These are phyloP conservation scores for Sphaerulina vaccinii DNA, from an alignment of 2,329 filamentous ascomycete species.

Conservation along the genomic window DNA sequence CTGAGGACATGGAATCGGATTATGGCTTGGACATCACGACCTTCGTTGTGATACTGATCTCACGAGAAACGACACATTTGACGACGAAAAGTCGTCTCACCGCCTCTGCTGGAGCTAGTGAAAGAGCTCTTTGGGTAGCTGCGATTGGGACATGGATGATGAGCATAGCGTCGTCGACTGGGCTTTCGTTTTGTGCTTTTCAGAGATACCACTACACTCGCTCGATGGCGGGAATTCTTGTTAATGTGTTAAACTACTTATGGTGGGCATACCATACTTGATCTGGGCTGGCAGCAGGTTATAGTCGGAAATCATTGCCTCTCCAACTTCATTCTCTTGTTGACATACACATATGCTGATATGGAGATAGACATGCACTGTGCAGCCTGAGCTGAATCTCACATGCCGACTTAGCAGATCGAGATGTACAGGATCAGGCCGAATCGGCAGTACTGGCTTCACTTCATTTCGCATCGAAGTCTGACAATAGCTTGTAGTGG, in stretches of 20 bases:
- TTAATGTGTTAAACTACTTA: constrained; percentile 15
- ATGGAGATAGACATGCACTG: not conserved
- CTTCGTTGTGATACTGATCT: not conserved
- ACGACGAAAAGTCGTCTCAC: not conserved
- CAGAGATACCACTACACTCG: constrained; percentile 21
- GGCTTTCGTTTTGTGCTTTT: constrained; percentile 14
- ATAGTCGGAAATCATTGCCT: not conserved
- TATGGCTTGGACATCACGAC: not conserved
- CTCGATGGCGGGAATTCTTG: constrained; percentile 8
- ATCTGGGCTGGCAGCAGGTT: not conserved
- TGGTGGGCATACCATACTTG: not conserved
- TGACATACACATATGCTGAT: not conserved
- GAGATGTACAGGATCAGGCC: no score
- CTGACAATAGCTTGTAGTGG: no score
- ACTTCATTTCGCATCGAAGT: no score
- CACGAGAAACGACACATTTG: constrained; percentile 5
- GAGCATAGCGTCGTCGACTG: not conserved
- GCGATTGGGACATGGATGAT: not conserved
- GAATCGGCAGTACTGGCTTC: no score
- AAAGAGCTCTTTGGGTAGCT: constrained; percentile 4
- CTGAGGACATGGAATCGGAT: not conserved
- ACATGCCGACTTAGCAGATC: no score
- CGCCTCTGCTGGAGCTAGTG: not conserved
- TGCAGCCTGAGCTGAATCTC: not conserved
- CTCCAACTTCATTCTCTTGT: not conserved